Conservation (phyloP, 108 stramenopile genomes). For the Cylindrotheca fusiformis region DNA sequence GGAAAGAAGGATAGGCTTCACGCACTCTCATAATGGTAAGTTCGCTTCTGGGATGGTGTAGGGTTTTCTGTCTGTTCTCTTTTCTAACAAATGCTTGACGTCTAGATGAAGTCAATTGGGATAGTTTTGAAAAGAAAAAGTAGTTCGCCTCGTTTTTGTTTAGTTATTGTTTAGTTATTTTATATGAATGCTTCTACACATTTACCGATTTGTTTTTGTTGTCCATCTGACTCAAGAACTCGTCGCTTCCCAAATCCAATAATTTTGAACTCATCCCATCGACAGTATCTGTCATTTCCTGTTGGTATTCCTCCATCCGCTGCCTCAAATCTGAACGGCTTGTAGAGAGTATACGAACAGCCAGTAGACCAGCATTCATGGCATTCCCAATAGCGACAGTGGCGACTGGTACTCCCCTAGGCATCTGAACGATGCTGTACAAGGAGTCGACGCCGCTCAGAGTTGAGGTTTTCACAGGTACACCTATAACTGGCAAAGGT, state of each 20-base stretch:
- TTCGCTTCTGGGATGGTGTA: constrained; percentile 6
- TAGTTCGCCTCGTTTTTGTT: neutral
- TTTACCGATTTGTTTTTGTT: constrained; percentile 81
- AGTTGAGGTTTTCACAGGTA: constrained; percentile 97
- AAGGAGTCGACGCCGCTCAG: constrained; percentile 96
- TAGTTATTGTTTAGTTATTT: neutral
- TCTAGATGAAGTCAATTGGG: constrained; percentile 50
- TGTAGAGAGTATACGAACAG: constrained; percentile 88
- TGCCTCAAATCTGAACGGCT: constrained; percentile 71
- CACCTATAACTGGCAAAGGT: constrained; percentile 95
- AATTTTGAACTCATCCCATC: constrained; percentile 61
- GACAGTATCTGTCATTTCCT: constrained; percentile 74
- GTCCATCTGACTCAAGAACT: constrained; percentile 80
- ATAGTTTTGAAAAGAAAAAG: constrained; percentile 49
- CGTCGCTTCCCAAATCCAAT: constrained; percentile 66
- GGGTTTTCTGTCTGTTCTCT: neutral
- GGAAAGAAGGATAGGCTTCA: constrained; percentile 60
- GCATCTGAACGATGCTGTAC: constrained; percentile 99
- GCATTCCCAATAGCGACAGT: constrained; percentile 99
- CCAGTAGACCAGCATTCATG: constrained; percentile 95
- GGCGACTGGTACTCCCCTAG: constrained; percentile 96
- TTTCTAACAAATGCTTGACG: neutral
- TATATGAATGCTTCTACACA: constrained; percentile 41
- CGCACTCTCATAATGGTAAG: constrained; percentile 70
- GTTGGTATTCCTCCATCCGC: constrained; percentile 80